Evolutionary conservation across 345 rosid species (phyloP).

Genomic region (Citropsis articulata): DNA sequence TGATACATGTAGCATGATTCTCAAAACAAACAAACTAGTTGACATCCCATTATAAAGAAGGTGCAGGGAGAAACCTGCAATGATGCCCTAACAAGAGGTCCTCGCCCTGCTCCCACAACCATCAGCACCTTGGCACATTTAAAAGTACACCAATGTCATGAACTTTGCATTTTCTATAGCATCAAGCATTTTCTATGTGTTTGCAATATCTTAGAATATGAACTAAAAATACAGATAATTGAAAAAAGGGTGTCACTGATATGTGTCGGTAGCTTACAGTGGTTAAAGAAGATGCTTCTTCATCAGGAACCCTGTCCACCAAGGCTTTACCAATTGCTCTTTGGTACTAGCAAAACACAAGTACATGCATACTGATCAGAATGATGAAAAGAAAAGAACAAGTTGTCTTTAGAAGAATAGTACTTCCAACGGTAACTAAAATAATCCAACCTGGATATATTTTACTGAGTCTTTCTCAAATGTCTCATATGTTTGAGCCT

Average conservation of each 20-base stretch:
- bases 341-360: conserved; percentile 69
- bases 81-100: conserved; percentile 98
- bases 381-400: neutral
- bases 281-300: conserved; percentile 44
- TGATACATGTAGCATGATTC: conserved; percentile 3
- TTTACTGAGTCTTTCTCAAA: conserved; percentile 92
- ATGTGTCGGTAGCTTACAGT: conserved; percentile 47
- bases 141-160: conserved; percentile 4
- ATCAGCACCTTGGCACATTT: conserved; percentile 65
- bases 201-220: neutral
- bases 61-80: conserved; percentile 60
- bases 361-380: conserved; percentile 11
- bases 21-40: conserved; percentile 7
- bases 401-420: conserved; percentile 1
- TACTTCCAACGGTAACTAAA: conserved; percentile 3
- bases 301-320: conserved; percentile 82
- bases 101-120: conserved; percentile 99
- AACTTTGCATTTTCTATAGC: neutral
- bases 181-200: neutral
- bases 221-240: neutral
- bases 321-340: conserved; percentile 82
- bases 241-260: conserved; percentile 3
- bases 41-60: conserved; percentile 16
- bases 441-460: conserved; percentile 70
- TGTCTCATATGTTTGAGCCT: conserved; percentile 98